phyloP scores from a whole-genome alignment of 768 basidiomycete species.

The Trametes cingulata region DNA sequence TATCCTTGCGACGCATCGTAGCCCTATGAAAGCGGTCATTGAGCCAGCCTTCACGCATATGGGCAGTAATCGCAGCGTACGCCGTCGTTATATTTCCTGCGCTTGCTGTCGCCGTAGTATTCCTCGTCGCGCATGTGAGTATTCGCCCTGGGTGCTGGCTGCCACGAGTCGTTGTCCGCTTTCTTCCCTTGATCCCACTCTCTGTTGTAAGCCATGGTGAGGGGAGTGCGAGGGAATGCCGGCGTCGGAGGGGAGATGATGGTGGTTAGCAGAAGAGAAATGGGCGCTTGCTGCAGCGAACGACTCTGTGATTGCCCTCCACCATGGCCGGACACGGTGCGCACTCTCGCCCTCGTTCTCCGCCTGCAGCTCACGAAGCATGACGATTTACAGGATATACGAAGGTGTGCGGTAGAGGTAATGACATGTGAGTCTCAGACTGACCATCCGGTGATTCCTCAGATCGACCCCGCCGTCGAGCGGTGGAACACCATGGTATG shows the following conservation, averaged over 20 bases:
- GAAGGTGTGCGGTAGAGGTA: conserved; percentile 43
- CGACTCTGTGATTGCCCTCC: conserved; percentile 27
- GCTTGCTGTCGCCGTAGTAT: conserved; percentile 67
- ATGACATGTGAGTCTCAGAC: conserved; percentile 3
- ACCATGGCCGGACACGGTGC: conserved; percentile 70
- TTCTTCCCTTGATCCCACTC: conserved; percentile 88
- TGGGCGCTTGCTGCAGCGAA: conserved; percentile 18
- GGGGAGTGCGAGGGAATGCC: conserved; percentile 3
- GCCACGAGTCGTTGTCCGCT: conserved; percentile 36
- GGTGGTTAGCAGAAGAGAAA: conserved; percentile 26
- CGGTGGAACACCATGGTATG: conserved; percentile 61
- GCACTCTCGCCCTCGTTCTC: conserved; percentile 13
- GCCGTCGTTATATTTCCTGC: conserved; percentile 77
- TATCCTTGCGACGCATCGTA: conserved; percentile 52
- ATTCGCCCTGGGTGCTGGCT: conserved; percentile 40
- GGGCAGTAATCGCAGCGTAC: conserved; percentile 41
- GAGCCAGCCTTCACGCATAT: not conserved
- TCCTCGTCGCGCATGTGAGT: conserved; percentile 68
- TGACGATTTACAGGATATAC: conserved; percentile 47
- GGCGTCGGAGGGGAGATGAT: conserved; percentile 25
- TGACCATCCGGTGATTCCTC: not conserved
- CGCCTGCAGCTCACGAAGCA: not conserved
- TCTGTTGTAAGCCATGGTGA: conserved; percentile 71
- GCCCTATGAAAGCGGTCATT: conserved; percentile 39
- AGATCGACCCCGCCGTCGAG: conserved; percentile 54